phyloP scores from a whole-genome alignment of 2,329 filamentous ascomycete species.

The Aspergillus quadricinctus region DNA sequence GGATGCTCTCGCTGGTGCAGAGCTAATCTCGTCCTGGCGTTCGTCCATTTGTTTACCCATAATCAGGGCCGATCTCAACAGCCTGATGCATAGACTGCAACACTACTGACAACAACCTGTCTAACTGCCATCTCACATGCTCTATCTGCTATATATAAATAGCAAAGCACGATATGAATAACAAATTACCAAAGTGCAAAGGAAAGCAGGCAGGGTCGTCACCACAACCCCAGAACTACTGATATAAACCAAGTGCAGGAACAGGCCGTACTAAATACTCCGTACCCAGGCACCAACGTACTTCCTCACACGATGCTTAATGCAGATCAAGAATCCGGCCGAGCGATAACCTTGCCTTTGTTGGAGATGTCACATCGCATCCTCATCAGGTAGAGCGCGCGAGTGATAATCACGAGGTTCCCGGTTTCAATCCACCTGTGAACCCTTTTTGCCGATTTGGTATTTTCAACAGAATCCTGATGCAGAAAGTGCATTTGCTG shows the following conservation, averaged over 20 bases:
- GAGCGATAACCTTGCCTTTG: not conserved
- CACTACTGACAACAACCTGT: not conserved
- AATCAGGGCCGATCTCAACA: not conserved
- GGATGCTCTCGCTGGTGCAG: not conserved
- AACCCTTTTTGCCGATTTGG: slow-evolving; percentile 15
- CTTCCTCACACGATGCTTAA: not conserved
- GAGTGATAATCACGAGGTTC: slow-evolving; percentile 37
- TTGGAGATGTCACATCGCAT: slow-evolving; percentile 10
- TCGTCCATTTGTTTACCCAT: not conserved
- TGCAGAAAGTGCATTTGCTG: not conserved
- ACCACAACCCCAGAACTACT: too few relatives aligned
- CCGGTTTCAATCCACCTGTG: slow-evolving; percentile 33
- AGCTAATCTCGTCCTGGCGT: too few relatives aligned
- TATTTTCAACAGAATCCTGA: not conserved
- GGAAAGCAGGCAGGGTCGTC: too few relatives aligned
- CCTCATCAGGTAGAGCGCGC: slow-evolving; percentile 35
- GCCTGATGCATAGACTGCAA: not conserved
- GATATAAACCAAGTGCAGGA: too few relatives aligned
- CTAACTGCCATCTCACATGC: not conserved
- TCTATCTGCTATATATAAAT: not conserved
- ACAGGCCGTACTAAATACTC: not conserved
- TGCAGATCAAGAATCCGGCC: not conserved
- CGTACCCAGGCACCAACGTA: not conserved
- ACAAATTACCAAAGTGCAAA: too few relatives aligned
- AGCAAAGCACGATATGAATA: too few relatives aligned